Base-by-base conservation (phyloP, 768 basidiomycete genomes). In the Tricholomella constricta region DNA sequence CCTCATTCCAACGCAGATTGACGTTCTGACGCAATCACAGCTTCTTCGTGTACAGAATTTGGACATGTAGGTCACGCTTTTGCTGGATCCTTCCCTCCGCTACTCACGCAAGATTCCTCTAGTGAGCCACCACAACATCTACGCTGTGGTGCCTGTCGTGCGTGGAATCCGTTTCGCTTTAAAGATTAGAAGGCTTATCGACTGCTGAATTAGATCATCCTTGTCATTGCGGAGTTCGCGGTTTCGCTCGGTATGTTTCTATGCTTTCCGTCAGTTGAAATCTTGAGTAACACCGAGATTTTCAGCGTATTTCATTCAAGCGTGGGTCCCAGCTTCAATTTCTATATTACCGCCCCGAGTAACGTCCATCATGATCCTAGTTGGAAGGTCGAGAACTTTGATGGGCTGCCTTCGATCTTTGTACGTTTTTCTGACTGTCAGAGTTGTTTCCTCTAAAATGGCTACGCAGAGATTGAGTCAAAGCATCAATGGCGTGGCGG, bases 1-100 rank as follows among this genome's bases (percentile, higher is more conserved):
- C 22, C 20, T 41, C 40, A 9, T 41, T 20, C 2, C 1, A n/a
- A 41, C 6, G 26, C 25, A 3, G 27, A 45, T 23, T 23, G 4
- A 20, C 40, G 20, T 10, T 12, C 40, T 41, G 12, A 41, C 40
- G 10, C 19, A 41, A 25, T 41, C 20, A 9, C 38, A 51, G 51
- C 25, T 52, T 52, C 26, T 54, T 58, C 10, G 52, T 54, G 15
- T 51, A 51, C 27, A 42, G 57, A 49, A 51, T 58, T 26, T 58
- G 45, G 48, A 47, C 54, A n/a, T 29, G 57, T 54, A 42, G 26
- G 57, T 38, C 7, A 8, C 9, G 4, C 3, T 20, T 6, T n/a
- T 31, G 15, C 2, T 6, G 12, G 4, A 2, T 1, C 4, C 20
- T 19, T 49, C 7, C n/a, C 29, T 31, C 29, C 10, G 23, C 20